Evolutionary conservation across 441 rosid genomes (phyloP).

Genomic region (Theobroma grandiflorum): DNA sequence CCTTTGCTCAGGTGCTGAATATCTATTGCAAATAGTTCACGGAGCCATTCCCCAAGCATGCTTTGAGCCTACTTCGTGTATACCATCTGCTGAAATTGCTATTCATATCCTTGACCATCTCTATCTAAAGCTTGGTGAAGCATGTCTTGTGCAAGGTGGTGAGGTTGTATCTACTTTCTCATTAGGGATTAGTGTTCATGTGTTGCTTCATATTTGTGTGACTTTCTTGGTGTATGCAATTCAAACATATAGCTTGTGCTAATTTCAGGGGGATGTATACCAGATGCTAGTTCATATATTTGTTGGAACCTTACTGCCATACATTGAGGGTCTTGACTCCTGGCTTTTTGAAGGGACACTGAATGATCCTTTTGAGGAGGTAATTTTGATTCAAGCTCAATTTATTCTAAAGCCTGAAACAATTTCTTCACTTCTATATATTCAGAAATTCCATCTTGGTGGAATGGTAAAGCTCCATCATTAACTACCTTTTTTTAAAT

Average conservation of each 20-base stretch:
- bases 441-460: not conserved
- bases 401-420: conserved; percentile 10
- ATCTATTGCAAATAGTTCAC: conserved; percentile 74
- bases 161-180: conserved; percentile 71
- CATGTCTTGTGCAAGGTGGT: conserved; percentile 91
- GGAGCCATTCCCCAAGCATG: conserved; percentile 73
- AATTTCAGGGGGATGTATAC: conserved; percentile 84
- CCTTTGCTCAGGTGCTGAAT: conserved; percentile 93
- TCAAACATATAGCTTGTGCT: conserved; percentile 29
- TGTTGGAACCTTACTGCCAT: conserved; percentile 80
- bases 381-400: conserved; percentile 37
- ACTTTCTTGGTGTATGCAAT: conserved; percentile 20
- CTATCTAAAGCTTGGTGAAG: conserved; percentile 79
- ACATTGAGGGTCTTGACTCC: conserved; percentile 78
- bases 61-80: conserved; percentile 55
- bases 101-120: conserved; percentile 85
- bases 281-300: conserved; percentile 81
- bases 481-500: not conserved
- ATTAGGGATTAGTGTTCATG: conserved; percentile 18
- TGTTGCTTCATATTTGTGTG: conserved; percentile 29
- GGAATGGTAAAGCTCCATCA: not conserved
- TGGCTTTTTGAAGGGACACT: conserved; percentile 92
- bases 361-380: conserved; percentile 97
- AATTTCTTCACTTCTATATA: conserved; percentile 9
- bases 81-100: conserved; percentile 68